Evolutionary conservation across 75 land plant genomes (phyloP).

Genomic region (Adiantum capillusveneris): DNA sequence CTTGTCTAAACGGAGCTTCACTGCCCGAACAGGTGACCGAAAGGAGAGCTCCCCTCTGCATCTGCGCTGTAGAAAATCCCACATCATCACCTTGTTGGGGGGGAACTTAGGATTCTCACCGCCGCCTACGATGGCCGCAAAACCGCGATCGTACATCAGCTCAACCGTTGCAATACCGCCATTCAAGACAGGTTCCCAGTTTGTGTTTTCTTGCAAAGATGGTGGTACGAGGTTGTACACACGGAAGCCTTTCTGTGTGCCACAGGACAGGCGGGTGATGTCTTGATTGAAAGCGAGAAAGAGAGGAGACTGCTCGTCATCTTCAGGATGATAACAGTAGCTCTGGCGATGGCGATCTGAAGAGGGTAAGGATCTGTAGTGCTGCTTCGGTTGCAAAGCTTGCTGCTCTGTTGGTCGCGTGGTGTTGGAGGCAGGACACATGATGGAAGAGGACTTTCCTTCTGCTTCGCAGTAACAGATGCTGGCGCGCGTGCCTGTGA

Average conservation of each 20-base stretch:
- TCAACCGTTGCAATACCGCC: constrained; percentile 47
- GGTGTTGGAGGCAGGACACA: too few relatives aligned
- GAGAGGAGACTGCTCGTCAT: constrained; percentile 5
- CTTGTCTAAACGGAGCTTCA: constrained; percentile 45
- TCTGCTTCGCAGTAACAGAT: too few relatives aligned
- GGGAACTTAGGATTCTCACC: constrained; percentile 52
- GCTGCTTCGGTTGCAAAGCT: too few relatives aligned
- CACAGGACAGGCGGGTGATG: constrained; percentile 30
- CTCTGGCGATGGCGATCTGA: too few relatives aligned
- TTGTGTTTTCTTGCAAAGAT: constrained; percentile 19
- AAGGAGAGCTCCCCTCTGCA: constrained; percentile 71
- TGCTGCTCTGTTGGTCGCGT: too few relatives aligned
- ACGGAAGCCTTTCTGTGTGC: constrained; percentile 28
- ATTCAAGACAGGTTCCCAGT: constrained; percentile 36
- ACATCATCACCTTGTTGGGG: constrained; percentile 66
- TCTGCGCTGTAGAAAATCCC: constrained; percentile 71
- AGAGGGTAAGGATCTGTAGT: too few relatives aligned
- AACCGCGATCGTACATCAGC: constrained; percentile 65
- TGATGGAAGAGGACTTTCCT: too few relatives aligned
- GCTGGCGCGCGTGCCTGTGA: too few relatives aligned
- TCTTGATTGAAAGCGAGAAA: constrained; percentile 26
- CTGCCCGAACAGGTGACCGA: constrained; percentile 49
- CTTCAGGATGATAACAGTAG: too few relatives aligned
- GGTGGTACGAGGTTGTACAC: constrained; percentile 20
- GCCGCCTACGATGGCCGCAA: constrained; percentile 64